Percentiles rank a stretch among this genome's conserved stretches.
phyloP scores from a whole-genome alignment of 1,139 yeast genomes.

The Candida smagusa region DNA sequence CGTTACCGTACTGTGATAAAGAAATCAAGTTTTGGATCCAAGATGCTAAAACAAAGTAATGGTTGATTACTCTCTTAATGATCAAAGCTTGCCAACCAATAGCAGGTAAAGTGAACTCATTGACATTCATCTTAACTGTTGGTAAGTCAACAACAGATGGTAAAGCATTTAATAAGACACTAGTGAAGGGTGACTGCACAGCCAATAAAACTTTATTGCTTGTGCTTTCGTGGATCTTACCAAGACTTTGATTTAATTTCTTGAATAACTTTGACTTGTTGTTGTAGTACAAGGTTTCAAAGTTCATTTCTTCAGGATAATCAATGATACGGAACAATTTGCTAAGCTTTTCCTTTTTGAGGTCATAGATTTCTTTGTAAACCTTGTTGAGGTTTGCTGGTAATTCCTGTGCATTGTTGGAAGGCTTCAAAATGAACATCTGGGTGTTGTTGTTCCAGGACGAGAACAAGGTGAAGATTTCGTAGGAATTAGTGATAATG shows the following conservation, averaged over 20 bases:
- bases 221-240: conserved; percentile 62
- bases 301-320: conserved; percentile 48
- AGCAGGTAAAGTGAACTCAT: conserved; percentile 64
- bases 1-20: conserved; percentile 67
- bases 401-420: conserved; percentile 64
- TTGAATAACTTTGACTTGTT: conserved; percentile 51
- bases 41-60: conserved; percentile 68
- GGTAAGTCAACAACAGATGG: conserved; percentile 60
- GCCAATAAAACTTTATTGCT: conserved; percentile 66
- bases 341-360: conserved; percentile 46
- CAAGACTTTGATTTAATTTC: conserved; percentile 51
- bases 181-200: conserved; percentile 68
- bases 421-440: conserved; percentile 67
- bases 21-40: conserved; percentile 70
- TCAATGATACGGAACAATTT: conserved; percentile 45
- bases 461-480: conserved; percentile 65
- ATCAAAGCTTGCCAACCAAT: conserved; percentile 82
- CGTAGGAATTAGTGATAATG: conserved; percentile 72
- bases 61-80: conserved; percentile 65
- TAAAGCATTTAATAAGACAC: conserved; percentile 40
- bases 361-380: conserved; percentile 50
- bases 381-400: conserved; percentile 46
- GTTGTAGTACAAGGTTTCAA: conserved; percentile 51
- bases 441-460: conserved; percentile 56
- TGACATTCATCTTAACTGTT: conserved; percentile 53